These are phyloP conservation scores for Blastomyces emzantsi DNA, from an alignment of 2,329 filamentous ascomycete genomes.

Conservation along the genomic window DNA sequence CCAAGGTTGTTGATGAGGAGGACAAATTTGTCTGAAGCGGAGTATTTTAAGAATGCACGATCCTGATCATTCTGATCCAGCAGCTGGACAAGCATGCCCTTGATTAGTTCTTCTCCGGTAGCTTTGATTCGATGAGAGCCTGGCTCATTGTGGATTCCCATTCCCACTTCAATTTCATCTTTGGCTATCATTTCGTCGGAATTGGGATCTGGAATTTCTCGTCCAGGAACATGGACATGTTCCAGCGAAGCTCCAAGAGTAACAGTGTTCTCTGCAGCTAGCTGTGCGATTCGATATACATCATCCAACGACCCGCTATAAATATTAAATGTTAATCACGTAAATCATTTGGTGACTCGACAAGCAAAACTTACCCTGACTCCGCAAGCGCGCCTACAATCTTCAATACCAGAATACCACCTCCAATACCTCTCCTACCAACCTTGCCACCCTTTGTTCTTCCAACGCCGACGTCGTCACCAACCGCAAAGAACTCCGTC, in stretches of 20 bases:
- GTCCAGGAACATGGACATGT: conserved; percentile 88
- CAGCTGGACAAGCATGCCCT: conserved; percentile 57
- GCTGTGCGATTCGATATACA: conserved; percentile 61
- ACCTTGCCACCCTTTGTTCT: conserved; percentile 79
- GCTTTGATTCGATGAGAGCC: conserved; percentile 45
- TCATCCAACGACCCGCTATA: conserved; percentile 51
- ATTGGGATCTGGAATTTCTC: conserved; percentile 46
- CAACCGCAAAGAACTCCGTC: conserved; percentile 85
- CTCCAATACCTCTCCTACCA: conserved; percentile 79
- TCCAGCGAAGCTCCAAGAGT: conserved; percentile 78
- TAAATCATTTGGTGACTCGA: not conserved
- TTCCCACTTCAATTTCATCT: conserved; percentile 58
- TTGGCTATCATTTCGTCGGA: conserved; percentile 45
- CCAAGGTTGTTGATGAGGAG: conserved; percentile 62
- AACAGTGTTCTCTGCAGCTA: conserved; percentile 66
- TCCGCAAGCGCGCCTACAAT: conserved; percentile 76
- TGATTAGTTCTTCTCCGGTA: conserved; percentile 43
- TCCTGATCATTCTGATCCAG: conserved; percentile 55
- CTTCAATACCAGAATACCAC: conserved; percentile 86
- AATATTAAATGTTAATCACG: not conserved
- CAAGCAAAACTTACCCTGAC: conserved; percentile 43
- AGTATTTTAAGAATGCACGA: conserved; percentile 52
- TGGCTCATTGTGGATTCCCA: conserved; percentile 64
- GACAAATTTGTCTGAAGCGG: conserved; percentile 51
- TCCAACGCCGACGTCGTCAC: conserved; percentile 86